These are phyloP conservation scores for Fusarium brevicatenulatum DNA, from an alignment of 2,329 filamentous ascomycete genomes.

Conservation along the genomic window DNA sequence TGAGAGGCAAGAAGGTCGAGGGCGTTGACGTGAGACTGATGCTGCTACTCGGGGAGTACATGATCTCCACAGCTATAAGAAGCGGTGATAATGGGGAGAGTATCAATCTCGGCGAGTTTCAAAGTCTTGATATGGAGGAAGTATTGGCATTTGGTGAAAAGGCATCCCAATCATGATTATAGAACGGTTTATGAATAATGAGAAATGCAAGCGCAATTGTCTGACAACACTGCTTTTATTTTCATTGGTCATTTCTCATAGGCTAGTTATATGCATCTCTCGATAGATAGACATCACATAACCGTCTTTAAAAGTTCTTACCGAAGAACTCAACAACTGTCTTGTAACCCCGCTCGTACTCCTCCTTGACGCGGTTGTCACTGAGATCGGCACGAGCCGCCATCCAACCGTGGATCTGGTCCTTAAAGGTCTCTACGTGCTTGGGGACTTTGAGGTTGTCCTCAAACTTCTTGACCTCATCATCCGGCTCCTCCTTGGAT, in stretches of 20 bases:
- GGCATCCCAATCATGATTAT: not conserved
- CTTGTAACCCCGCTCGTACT: constrained; percentile 71
- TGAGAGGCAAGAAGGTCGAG: constrained; percentile 45
- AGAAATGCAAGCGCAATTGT: not conserved
- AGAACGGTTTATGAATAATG: constrained; percentile 1
- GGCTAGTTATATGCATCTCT: constrained; percentile 2
- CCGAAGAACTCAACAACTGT: constrained; percentile 67
- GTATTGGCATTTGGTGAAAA: constrained; percentile 58
- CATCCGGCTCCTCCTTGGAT: constrained; percentile 70
- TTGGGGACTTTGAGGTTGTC: constrained; percentile 63
- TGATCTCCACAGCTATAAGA: constrained; percentile 63
- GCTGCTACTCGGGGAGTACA: constrained; percentile 61
- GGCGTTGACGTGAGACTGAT: constrained; percentile 50
- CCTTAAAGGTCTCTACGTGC: constrained; percentile 72
- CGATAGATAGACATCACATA: not conserved
- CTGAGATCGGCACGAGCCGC: constrained; percentile 70
- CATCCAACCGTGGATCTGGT: constrained; percentile 81
- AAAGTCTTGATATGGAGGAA: constrained; percentile 56
- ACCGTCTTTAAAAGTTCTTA: constrained; percentile 56
- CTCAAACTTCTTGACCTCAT: constrained; percentile 66
- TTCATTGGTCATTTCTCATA: constrained; percentile 21
- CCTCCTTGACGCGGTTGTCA: constrained; percentile 66
- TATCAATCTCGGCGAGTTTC: constrained; percentile 55
- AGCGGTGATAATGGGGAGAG: constrained; percentile 53
- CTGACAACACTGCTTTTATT: not conserved